Evolutionary conservation across 192 early-diverging fungal genomes (phyloP), one percentile per base, ranked within the genome.

Genomic region (Gryganskiella cystojenkinii): DNA sequence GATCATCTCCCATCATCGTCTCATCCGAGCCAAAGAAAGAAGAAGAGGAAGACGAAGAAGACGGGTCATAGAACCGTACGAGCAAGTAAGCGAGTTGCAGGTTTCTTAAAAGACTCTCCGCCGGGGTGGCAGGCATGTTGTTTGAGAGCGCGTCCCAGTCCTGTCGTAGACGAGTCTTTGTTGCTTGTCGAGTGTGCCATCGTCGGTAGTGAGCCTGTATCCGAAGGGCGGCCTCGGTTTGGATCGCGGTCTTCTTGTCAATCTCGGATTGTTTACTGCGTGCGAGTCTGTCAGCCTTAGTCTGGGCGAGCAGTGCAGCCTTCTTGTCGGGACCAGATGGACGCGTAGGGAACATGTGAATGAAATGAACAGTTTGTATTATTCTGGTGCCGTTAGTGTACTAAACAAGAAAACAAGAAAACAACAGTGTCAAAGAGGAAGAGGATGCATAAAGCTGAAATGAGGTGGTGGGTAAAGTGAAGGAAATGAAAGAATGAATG

Each of bases 241-340:
- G 73, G 11, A 50, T 15, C 13, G 57, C 65, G 19, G 47, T 57
- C 31, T 63, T 50, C 33, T 76, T n/a, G 25, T 67, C 64, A 10
- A 56, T n/a, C 22, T 64, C 56, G 20, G 64, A 69, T 50, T 78
- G 74, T 2, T 46, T 47, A 34, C 56, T 78, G 20, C 74, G 65
- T 0, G 74, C 74, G 22, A 69, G 56, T 7, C 74, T 33, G 27
- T 78, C 74, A 10, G 74, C 74, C 33, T 69, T 78, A 35, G 74
- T 61, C 22, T 78, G 74, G 22, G 74, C 74, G 4, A 78, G 40
- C 4, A 78, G 50, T 0, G 67, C 74, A 22, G 65, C 74, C 52
- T 69, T 78, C 50, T 78, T 78, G 50, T 78, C 74, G 4, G 40
- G 20, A 20, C 35, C 65, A 19, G 66, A 60, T 17, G 65, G 74